Evolutionary conservation across 2,329 filamentous ascomycete species (phyloP).

Genomic region (Xylaria sp.): DNA sequence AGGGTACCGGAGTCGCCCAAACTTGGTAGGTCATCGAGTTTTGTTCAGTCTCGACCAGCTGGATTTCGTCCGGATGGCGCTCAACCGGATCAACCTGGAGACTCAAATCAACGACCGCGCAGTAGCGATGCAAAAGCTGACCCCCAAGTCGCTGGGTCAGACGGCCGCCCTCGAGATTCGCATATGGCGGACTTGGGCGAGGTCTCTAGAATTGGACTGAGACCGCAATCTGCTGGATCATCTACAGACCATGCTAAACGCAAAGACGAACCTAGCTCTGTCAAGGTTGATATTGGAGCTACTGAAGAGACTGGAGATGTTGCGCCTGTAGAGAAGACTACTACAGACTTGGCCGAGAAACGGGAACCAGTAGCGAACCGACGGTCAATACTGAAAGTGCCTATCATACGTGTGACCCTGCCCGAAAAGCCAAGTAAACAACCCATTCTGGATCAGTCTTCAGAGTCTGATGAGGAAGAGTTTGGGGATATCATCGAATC

Average conservation of each 20-base stretch:
- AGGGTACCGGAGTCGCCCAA: constrained; percentile 62
- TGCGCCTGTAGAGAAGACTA: constrained; percentile 18
- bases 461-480: constrained; percentile 66
- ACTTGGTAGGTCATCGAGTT: constrained; percentile 60
- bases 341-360: constrained; percentile 17
- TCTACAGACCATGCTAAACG: constrained; percentile 39
- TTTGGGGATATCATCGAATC: constrained; percentile 66
- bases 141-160: constrained; percentile 36
- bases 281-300: constrained; percentile 14
- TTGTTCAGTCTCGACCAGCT: constrained; percentile 53
- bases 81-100: constrained; percentile 53
- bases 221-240: constrained; percentile 43
- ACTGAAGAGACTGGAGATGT: constrained; percentile 32
- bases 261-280: constrained; percentile 34
- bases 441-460: constrained; percentile 55
- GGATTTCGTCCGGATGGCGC: constrained; percentile 50
- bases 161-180: constrained; percentile 38
- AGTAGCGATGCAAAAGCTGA: constrained; percentile 65
- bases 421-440: constrained; percentile 46
- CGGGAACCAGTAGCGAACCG: constrained; percentile 15
- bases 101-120: constrained; percentile 58
- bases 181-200: constrained; percentile 38
- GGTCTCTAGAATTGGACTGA: constrained; percentile 35
- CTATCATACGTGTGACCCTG: constrained; percentile 26
- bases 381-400: constrained; percentile 28